Evolutionary conservation across 2,329 filamentous ascomycete species (phyloP).

Genomic region (Pseudogymnoascus sp.): DNA sequence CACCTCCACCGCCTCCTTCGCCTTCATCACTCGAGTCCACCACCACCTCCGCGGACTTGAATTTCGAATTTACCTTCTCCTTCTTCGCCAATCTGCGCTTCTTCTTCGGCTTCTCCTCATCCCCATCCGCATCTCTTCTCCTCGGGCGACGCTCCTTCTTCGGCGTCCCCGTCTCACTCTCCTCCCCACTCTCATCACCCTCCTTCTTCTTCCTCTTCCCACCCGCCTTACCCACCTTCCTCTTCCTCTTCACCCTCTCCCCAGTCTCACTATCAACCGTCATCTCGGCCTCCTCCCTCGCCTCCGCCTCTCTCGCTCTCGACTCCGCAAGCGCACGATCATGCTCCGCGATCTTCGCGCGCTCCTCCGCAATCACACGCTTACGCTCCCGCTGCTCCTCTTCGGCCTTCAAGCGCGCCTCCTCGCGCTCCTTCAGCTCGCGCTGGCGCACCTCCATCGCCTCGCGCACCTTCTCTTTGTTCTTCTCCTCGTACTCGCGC

Average conservation of each 20-base stretch:
- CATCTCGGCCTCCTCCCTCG: constrained; percentile 65
- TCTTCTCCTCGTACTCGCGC: constrained; percentile 86
- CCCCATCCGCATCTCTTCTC: constrained; percentile 21
- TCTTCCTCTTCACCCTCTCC: constrained; percentile 72
- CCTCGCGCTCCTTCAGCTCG: constrained; percentile 70
- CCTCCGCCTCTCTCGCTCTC: constrained; percentile 61
- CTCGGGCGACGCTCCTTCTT: constrained; percentile 19
- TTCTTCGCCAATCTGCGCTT: constrained; percentile 29
- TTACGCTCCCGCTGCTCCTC: constrained; percentile 66
- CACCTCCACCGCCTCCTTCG: neutral
- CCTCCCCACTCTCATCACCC: constrained; percentile 28
- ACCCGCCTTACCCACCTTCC: constrained; percentile 40
- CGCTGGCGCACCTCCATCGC: constrained; percentile 74
- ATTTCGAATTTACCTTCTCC: constrained; percentile 14
- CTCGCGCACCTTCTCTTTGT: constrained; percentile 76
- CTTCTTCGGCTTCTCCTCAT: constrained; percentile 31
- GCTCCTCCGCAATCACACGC: constrained; percentile 77
- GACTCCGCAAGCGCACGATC: constrained; percentile 65
- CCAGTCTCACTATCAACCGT: constrained; percentile 77
- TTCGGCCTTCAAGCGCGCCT: constrained; percentile 59
- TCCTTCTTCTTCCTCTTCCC: constrained; percentile 36
- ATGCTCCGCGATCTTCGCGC: constrained; percentile 68
- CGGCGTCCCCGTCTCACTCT: constrained; percentile 23
- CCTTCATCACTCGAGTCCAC: constrained; percentile 4
- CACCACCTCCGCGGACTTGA: constrained; percentile 6